These are phyloP conservation scores for Casuarina equisetifolia DNA, from an alignment of 306 rosid genomes.

Conservation along the genomic window DNA sequence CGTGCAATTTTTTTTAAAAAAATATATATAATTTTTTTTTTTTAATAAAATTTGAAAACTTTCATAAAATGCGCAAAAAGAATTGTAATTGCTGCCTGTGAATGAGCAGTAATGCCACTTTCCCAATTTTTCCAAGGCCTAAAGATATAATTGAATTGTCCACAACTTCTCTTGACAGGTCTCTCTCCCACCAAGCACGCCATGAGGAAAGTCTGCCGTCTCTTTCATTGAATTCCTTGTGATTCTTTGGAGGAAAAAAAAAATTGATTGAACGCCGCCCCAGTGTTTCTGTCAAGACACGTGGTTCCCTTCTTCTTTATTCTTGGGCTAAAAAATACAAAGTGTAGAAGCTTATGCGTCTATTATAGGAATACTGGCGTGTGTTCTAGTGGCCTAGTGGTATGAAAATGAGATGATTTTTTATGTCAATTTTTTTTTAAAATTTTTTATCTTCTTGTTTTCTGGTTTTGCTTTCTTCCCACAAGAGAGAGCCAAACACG, in stretches of 20 bases:
- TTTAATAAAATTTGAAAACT: neutral
- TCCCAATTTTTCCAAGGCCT: neutral
- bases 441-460: neutral
- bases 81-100: neutral
- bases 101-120: neutral
- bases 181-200: conserved; percentile 5
- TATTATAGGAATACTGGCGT: neutral
- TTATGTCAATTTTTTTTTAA: neutral
- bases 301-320: neutral
- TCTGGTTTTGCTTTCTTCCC: neutral
- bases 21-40: too few relatives aligned
- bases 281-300: conserved; percentile 14
- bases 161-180: neutral
- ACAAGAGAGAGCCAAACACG: neutral
- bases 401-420: neutral
- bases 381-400: neutral
- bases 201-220: neutral
- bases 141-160: neutral
- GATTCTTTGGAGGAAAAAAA: neutral
- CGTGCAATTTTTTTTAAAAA: too few relatives aligned
- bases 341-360: neutral
- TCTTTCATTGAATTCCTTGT: neutral
- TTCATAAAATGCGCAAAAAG: neutral
- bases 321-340: neutral
- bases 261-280: conserved; percentile 23